Evolutionary conservation across 257 asterid species (phyloP).

Genomic region (Solanum boliviense): DNA sequence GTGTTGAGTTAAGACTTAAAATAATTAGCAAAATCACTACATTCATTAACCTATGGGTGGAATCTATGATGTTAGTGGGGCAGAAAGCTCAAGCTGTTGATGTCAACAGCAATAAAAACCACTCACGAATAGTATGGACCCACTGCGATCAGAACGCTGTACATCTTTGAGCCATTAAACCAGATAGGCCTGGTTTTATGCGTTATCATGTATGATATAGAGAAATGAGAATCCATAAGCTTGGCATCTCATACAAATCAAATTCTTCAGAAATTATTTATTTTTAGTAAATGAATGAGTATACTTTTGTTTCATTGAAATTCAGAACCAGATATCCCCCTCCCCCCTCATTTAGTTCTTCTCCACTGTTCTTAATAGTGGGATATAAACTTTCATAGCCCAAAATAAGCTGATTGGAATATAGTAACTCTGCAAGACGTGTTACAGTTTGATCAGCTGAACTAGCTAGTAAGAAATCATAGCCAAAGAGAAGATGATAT

Average conservation of each 20-base stretch:
- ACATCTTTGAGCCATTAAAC: neutral
- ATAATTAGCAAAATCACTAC: neutral
- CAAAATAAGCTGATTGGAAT: neutral
- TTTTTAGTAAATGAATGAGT: neutral
- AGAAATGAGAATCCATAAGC: neutral
- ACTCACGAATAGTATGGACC: neutral
- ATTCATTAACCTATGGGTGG: neutral
- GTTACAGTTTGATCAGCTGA: neutral
- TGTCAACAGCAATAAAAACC: neutral
- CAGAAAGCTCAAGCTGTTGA: neutral
- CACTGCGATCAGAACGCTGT: neutral
- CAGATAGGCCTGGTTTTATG: neutral
- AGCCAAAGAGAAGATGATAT: neutral
- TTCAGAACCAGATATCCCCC: neutral
- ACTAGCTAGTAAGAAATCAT: neutral
- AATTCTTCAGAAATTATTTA: neutral
- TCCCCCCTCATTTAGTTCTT: neutral
- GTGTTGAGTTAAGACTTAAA: neutral
- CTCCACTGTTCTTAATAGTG: neutral
- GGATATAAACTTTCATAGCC: neutral
- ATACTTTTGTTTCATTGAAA: neutral
- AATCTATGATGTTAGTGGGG: neutral
- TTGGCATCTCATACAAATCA: neutral
- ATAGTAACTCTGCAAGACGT: neutral
- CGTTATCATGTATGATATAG: neutral